phyloP scores from a whole-genome alignment of 306 rosid genomes.

The Ceratonia siliqua region DNA sequence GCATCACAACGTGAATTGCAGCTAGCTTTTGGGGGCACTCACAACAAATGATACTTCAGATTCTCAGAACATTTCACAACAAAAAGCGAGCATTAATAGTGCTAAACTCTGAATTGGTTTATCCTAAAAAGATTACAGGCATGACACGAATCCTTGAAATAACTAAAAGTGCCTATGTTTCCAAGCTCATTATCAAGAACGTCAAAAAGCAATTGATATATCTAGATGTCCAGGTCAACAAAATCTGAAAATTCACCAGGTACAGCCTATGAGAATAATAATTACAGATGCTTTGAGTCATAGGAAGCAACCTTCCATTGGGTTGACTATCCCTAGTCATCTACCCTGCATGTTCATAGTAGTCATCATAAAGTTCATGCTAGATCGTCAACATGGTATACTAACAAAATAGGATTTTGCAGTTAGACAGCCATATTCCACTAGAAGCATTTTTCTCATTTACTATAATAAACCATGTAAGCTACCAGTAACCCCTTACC shows the following conservation, averaged over 20 bases:
- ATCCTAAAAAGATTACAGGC: not conserved
- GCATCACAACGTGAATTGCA: too few relatives aligned
- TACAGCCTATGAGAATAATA: not conserved
- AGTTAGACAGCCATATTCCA: not conserved
- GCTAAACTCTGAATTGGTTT: not conserved
- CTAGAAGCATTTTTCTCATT: not conserved
- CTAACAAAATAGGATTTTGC: not conserved
- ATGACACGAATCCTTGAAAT: not conserved
- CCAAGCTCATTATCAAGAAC: not conserved
- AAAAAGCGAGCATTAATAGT: not conserved
- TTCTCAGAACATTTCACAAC: not conserved
- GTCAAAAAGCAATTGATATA: not conserved
- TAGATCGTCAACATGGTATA: not conserved
- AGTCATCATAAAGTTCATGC: conserved; percentile 8
- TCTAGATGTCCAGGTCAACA: conserved; percentile 6
- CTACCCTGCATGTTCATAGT: not conserved
- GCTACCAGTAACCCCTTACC: not conserved
- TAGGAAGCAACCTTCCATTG: not conserved
- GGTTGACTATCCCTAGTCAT: conserved; percentile 1
- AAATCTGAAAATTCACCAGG: conserved; percentile 3
- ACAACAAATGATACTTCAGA: conserved; percentile 8
- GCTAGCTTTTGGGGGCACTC: not conserved
- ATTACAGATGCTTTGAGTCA: not conserved
- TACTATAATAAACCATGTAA: too few relatives aligned
- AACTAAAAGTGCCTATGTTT: not conserved